phyloP scores from a whole-genome alignment of 2,329 filamentous ascomycete genomes.

The Botrytis pseudocinerea region DNA sequence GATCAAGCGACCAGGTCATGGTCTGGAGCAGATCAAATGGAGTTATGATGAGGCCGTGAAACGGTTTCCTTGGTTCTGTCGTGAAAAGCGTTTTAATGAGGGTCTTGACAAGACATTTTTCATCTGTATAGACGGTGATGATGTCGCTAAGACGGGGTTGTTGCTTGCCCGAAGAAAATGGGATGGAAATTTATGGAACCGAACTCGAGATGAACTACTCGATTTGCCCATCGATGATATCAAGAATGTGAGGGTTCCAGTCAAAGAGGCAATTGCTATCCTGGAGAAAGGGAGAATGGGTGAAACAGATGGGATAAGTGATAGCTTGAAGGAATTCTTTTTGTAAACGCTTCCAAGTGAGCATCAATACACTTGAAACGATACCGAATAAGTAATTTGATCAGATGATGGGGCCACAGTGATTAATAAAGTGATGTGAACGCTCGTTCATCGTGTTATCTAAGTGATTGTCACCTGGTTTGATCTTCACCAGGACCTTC shows the following conservation, averaged over 20 bases:
- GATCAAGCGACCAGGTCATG: neutral
- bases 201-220: neutral
- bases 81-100: neutral
- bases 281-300: neutral
- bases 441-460: neutral
- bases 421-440: neutral
- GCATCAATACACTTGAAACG: neutral
- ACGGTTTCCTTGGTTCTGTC: neutral
- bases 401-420: neutral
- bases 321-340: neutral
- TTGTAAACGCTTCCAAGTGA: neutral
- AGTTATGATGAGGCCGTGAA: neutral
- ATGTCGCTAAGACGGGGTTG: neutral
- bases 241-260: neutral
- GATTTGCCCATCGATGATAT: neutral
- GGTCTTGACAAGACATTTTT: neutral
- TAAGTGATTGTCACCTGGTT: neutral
- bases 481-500: neutral
- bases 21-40: neutral
- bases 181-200: neutral
- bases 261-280: neutral
- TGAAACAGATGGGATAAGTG: neutral
- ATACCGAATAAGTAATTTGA: neutral
- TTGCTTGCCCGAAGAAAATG: neutral
- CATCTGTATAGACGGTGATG: neutral